Base-by-base conservation (phyloP, 257 asterid genomes). In the Prunella vulgaris region DNA sequence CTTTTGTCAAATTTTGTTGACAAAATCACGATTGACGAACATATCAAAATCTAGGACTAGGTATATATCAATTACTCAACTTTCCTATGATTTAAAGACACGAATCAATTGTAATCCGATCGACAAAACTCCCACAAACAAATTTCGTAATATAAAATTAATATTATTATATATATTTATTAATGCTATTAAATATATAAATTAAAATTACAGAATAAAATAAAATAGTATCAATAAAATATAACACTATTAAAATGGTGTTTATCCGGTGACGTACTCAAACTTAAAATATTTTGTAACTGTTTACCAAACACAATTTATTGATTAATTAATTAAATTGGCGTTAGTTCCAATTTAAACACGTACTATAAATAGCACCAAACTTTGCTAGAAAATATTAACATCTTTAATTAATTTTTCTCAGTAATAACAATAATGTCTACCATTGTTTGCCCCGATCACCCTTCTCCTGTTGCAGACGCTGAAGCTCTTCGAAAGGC, bases 401-500 rank as follows among this genome's bases (percentile, higher is more conserved):
- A 49, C 24, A 49, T 1, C n/a, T 2, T 14, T 12, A 28, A 27
- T 27, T 1, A 27, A 27, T 15, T 17, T 14, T 14, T 44, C 1
- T n/a, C 3, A 44, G 4, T 2, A 2, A 44, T 32, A 32, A 32
- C 37, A 48, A n/a, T 0, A 42, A 90, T 90, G 96, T 81, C 97
- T 5, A 77, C 92, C 65, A 72, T 90, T 30, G 70, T 76, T 68
- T 87, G 40, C 81, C 96, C 97, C 2, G 91, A 84, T 1, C 80
- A 85, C 69, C 80, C 84, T 70, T 91, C 96, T 49, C 90, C 93
- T 30, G 85, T 81, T 74, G 92, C 88, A 10, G 96, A 91, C 61
- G 97, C 97, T 14, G 95, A 91, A 76, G 87, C 90, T 72, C 81
- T 91, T 25, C 75, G 71, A 70, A 87, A 91, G 77, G 97, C 97